Conservation (phyloP, 2,329 filamentous ascomycete genomes). For the Lecanoromycetidae sp. region DNA sequence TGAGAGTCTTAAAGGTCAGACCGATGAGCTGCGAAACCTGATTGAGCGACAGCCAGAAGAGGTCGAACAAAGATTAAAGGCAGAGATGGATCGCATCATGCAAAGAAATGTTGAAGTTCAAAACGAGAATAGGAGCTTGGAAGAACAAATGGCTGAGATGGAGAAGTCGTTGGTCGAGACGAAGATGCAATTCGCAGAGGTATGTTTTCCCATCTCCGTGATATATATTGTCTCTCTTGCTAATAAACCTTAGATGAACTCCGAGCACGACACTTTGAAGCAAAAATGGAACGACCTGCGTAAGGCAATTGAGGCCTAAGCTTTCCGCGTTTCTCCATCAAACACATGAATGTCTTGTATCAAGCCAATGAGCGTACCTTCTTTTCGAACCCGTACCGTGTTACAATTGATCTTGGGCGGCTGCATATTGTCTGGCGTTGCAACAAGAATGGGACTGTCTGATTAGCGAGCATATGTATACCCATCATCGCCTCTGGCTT, state of each 20-base stretch:
- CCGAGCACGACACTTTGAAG: conserved; percentile 55
- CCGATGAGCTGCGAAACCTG: conserved; percentile 70
- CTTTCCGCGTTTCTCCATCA: neutral
- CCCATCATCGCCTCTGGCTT: conserved; percentile 1
- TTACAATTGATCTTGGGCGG: too few species aligned
- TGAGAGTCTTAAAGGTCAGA: conserved; percentile 73
- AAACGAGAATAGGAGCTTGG: conserved; percentile 76
- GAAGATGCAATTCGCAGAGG: conserved; percentile 92
- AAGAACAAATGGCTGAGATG: conserved; percentile 82
- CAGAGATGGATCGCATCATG: conserved; percentile 85
- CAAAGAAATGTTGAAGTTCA: conserved; percentile 85
- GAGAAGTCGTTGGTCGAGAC: conserved; percentile 85
- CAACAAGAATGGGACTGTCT: neutral
- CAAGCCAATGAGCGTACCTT: neutral
- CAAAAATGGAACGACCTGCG: conserved; percentile 66
- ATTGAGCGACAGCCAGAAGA: conserved; percentile 84
- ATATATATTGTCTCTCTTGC: conserved; percentile 18
- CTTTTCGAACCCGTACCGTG: neutral
- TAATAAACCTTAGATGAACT: conserved; percentile 48
- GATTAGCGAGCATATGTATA: conserved; percentile 14
- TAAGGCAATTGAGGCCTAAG: conserved; percentile 36
- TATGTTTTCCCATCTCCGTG: conserved; percentile 36
- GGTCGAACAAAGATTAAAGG: conserved; percentile 67
- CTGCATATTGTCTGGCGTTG: conserved; percentile 7
- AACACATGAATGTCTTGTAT: neutral